Conservation (phyloP, 2,329 filamentous ascomycete species). For the Penicillium expansum region DNA sequence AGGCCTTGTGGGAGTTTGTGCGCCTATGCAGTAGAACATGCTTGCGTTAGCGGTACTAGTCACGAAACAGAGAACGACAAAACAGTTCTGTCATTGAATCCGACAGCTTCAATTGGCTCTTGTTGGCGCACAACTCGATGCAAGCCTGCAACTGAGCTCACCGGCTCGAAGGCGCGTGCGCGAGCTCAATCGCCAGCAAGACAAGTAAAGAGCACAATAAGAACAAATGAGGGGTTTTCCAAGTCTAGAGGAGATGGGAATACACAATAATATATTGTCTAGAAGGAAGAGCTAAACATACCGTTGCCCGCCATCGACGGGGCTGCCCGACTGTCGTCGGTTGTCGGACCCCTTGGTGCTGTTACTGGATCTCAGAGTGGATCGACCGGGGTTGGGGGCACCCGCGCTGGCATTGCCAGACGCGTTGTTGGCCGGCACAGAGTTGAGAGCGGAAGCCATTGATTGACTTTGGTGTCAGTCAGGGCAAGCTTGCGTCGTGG, state of each 20-base stretch:
- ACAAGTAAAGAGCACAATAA: slow-evolving; percentile 1
- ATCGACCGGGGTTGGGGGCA: slow-evolving; percentile 39
- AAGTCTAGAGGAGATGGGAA: background rate
- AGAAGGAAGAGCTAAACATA: slow-evolving; percentile 38
- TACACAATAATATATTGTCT: background rate
- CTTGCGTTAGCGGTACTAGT: slow-evolving; percentile 21
- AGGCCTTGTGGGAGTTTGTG: slow-evolving; percentile 58
- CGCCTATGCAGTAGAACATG: slow-evolving; percentile 36
- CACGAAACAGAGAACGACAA: slow-evolving; percentile 2
- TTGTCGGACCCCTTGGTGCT: slow-evolving; percentile 52
- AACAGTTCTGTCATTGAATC: slow-evolving; percentile 4
- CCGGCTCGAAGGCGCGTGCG: slow-evolving; percentile 17
- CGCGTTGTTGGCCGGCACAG: slow-evolving; percentile 36
- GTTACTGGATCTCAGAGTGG: slow-evolving; percentile 51
- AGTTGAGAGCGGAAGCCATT: slow-evolving; percentile 45
- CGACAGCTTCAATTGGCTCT: slow-evolving; percentile 19
- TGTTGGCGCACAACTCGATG: slow-evolving; percentile 15
- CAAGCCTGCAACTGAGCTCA: slow-evolving; percentile 10
- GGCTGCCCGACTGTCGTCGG: slow-evolving; percentile 57
- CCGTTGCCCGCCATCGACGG: slow-evolving; percentile 55
- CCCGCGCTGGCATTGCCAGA: slow-evolving; percentile 40
- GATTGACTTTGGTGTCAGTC: slow-evolving; percentile 30
- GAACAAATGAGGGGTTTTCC: background rate
- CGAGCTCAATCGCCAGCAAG: slow-evolving; percentile 1
- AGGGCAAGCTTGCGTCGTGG: slow-evolving; percentile 36